Evolutionary conservation across 75 land plant species (phyloP), one percentile per base, ranked within the genome.

Genomic region (Adiantum capillusveneris): DNA sequence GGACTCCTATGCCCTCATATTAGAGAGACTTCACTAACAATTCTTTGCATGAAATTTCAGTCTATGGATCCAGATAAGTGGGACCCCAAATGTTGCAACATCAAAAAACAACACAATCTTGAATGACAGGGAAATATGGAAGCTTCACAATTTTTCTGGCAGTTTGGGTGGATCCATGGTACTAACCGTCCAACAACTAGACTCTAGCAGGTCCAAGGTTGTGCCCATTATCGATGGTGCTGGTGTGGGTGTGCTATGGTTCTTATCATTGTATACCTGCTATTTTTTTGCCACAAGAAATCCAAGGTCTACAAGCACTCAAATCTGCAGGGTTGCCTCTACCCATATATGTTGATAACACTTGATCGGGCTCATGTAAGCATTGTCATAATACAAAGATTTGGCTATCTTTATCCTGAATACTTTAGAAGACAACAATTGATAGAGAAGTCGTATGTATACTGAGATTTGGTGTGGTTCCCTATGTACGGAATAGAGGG

Each of bases 291-390:
- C 51, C 0, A 57, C 34, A 31, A 73, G 62, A 46, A 76, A 30
- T 61, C 6, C 37, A 34, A 16, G 31, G 59, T 18, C 62, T 68
- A 21, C 64, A 37, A 9, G 56, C 67, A 28, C 3, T 34, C 37
- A 3, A 49, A 12, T 53, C 73, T 56, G 56, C 68, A 25, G 79
- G 90, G 86, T 51, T 85, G 29, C 84, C 86, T 25, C 56, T 79
- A 0, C 81, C 81, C 12, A 66, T 74, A 1, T 71, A 85, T 73
- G 37, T 3, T 5, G 37, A 9, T 5, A 79, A 76, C 56, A 72
- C 88, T 31, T n/a, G n/a, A n/a, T n/a, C n/a, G n/a, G n/a, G 80
- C 85, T 0, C 85, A 82, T 65, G 85, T 81, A 25, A 82, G 85
- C 51, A 82, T 84, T 18, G 84, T 79, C 12, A 83, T 81, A 55